Percentiles rank a stretch among this genome's conserved stretches.
These are phyloP conservation scores for Bjerkandera adusta DNA, from an alignment of 1,284 basidiomycete species.

Conservation along the genomic window DNA sequence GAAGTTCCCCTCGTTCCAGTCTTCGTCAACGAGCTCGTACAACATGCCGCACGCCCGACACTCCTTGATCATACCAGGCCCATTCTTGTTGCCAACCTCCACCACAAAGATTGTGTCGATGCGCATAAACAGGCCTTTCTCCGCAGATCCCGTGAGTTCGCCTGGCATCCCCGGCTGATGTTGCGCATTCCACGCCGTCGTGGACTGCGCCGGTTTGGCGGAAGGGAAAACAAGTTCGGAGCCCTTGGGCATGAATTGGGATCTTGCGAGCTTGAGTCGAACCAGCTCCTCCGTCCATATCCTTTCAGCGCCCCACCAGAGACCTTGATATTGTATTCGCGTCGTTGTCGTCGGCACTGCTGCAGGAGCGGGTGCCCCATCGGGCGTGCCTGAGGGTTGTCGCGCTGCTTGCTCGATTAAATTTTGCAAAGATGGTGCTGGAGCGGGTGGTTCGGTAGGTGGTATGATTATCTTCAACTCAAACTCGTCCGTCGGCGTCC, in stretches of 20 bases:
- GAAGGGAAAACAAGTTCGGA: constrained; percentile 55
- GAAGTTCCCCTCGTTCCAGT: constrained; percentile 51
- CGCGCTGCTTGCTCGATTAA: constrained; percentile 12
- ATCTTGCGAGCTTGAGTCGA: constrained; percentile 68
- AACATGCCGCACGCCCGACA: constrained; percentile 64
- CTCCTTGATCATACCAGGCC: constrained; percentile 45
- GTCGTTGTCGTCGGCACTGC: constrained; percentile 29
- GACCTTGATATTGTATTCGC: constrained; percentile 69
- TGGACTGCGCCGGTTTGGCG: constrained; percentile 49
- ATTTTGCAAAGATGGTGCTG: constrained; percentile 17
- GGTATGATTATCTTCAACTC: constrained; percentile 48
- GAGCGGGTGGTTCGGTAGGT: constrained; percentile 15
- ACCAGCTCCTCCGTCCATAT: constrained; percentile 86
- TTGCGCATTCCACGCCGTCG: constrained; percentile 29
- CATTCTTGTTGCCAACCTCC: constrained; percentile 43
- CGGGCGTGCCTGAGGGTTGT: constrained; percentile 14
- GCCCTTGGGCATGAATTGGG: constrained; percentile 62
- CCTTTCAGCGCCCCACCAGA: constrained; percentile 89
- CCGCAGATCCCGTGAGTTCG: constrained; percentile 48
- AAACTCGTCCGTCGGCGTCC: constrained; percentile 73
- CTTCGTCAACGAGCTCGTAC: constrained; percentile 70
- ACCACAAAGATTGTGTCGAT: constrained; percentile 60
- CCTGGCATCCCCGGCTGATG: constrained; percentile 21
- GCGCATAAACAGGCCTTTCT: constrained; percentile 65
- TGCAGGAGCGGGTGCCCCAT: constrained; percentile 9